These are phyloP conservation scores for Monilinia laxa DNA, from an alignment of 2,329 filamentous ascomycete species.

Conservation along the genomic window DNA sequence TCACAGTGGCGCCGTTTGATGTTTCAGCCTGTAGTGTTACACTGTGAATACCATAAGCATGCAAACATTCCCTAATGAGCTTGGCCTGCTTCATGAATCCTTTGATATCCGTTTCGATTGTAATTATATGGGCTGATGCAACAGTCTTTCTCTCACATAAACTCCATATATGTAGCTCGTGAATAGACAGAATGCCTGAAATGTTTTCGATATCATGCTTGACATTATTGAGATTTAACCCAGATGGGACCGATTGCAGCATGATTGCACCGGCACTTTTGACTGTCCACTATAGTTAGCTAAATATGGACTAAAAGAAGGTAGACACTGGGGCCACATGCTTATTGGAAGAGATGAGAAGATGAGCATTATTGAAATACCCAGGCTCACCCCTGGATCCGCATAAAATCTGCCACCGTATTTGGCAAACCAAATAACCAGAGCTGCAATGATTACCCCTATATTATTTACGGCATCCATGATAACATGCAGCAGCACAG, in stretches of 20 bases:
- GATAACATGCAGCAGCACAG: conserved; percentile 67
- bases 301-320: neutral
- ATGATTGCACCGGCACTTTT: conserved; percentile 64
- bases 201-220: conserved; percentile 71
- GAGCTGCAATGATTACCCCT: conserved; percentile 68
- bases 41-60: conserved; percentile 72
- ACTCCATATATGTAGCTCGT: conserved; percentile 73
- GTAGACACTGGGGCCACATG: conserved; percentile 13
- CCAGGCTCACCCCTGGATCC: conserved; percentile 67
- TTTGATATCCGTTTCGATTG: conserved; percentile 55
- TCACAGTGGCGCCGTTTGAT: conserved; percentile 24
- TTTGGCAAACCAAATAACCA: conserved; percentile 65
- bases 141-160: conserved; percentile 69
- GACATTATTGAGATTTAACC: conserved; percentile 60
- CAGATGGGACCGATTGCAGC: conserved; percentile 63
- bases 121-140: conserved; percentile 67
- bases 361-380: conserved; percentile 72
- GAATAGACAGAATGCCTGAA: conserved; percentile 63
- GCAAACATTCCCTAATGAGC: conserved; percentile 66
- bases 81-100: conserved; percentile 61
- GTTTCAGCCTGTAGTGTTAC: conserved; percentile 68
- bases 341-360: conserved; percentile 59
- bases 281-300: conserved; percentile 39
- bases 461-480: conserved; percentile 76
- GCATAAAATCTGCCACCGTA: conserved; percentile 64